Conservation (phyloP, 257 asterid species). For the Solanum clarkiae region DNA sequence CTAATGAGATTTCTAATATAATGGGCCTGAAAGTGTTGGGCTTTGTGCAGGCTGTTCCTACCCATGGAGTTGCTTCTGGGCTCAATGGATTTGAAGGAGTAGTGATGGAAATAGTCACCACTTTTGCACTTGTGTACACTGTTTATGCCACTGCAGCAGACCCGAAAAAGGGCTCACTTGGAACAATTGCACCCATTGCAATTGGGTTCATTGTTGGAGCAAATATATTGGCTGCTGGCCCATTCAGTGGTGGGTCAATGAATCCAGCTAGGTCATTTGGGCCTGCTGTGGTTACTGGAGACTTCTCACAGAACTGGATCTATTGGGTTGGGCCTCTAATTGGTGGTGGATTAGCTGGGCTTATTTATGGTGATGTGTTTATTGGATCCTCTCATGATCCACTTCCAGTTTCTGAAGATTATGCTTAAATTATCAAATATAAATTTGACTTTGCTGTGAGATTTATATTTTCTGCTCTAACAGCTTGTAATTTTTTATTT, state of each 20-base stretch:
- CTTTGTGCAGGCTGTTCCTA: conserved; percentile 37
- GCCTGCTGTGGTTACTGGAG: conserved; percentile 47
- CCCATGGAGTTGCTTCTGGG: conserved; percentile 45
- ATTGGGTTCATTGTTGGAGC: conserved; percentile 36
- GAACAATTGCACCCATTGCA: conserved; percentile 59
- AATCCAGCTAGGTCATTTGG: conserved; percentile 71
- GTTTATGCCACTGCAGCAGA: conserved; percentile 68
- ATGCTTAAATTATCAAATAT: background rate
- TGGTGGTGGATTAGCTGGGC: conserved; percentile 62
- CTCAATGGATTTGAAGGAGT: conserved; percentile 33
- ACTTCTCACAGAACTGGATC: conserved; percentile 41
- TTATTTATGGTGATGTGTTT: conserved; percentile 38
- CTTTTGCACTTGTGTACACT: conserved; percentile 57
- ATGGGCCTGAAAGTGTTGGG: background rate
- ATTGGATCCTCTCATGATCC: conserved; percentile 21
- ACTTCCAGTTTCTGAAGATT: conserved; percentile 26
- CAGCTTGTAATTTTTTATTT: too few relatives aligned
- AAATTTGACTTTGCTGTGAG: too few relatives aligned
- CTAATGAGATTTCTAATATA: background rate
- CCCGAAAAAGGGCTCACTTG: conserved; percentile 56
- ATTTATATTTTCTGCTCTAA: too few relatives aligned
- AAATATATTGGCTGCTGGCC: conserved; percentile 57
- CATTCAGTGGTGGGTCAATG: conserved; percentile 66
- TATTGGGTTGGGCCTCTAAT: conserved; percentile 71
- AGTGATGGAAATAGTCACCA: conserved; percentile 44